Percentiles rank a stretch among this genome's conserved stretches.
phyloP scores from a whole-genome alignment of 768 basidiomycete species.

The Naganishia kalamii region DNA sequence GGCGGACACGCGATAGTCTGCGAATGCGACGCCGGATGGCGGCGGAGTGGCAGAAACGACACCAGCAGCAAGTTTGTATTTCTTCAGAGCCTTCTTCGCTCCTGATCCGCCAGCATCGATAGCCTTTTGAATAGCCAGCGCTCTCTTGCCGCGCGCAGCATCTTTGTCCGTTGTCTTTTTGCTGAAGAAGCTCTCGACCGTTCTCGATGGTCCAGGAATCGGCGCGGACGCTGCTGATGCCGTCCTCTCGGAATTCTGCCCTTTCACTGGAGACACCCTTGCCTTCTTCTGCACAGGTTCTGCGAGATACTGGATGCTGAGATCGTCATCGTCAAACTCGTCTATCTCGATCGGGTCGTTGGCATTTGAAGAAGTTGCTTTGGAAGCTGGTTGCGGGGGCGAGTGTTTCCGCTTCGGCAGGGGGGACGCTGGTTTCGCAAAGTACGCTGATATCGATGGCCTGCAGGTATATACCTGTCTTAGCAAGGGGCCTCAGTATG shows the following conservation, averaged over 20 bases:
- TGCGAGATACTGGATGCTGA: not conserved
- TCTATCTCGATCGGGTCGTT: slow-evolving; percentile 8
- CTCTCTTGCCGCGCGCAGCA: not conserved
- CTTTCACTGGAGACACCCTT: not conserved
- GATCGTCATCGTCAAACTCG: not conserved
- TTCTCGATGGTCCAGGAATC: not conserved
- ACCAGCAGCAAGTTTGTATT: not conserved
- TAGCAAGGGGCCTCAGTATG: not conserved
- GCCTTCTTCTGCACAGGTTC: slow-evolving; percentile 5
- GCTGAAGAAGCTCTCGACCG: slow-evolving; percentile 9
- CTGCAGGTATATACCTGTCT: not conserved
- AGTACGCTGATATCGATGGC: slow-evolving; percentile 6
- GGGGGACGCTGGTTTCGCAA: slow-evolving; percentile 2
- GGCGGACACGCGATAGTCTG: slow-evolving; percentile 1
- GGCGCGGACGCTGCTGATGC: too few relatives aligned
- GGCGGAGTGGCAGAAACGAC: not conserved
- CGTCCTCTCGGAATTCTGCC: too few relatives aligned
- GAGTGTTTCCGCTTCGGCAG: not conserved
- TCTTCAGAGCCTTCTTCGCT: not conserved
- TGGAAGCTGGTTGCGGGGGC: not conserved
- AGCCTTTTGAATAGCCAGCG: slow-evolving; percentile 11
- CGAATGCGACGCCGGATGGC: slow-evolving; percentile 5
- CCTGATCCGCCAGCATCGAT: not conserved
- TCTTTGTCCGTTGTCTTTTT: not conserved
- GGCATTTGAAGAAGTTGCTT: not conserved